Percentiles rank a stretch among this genome's conserved stretches.
Conservation (phyloP, 2,329 filamentous ascomycete species). For the Botrytis elliptica region DNA sequence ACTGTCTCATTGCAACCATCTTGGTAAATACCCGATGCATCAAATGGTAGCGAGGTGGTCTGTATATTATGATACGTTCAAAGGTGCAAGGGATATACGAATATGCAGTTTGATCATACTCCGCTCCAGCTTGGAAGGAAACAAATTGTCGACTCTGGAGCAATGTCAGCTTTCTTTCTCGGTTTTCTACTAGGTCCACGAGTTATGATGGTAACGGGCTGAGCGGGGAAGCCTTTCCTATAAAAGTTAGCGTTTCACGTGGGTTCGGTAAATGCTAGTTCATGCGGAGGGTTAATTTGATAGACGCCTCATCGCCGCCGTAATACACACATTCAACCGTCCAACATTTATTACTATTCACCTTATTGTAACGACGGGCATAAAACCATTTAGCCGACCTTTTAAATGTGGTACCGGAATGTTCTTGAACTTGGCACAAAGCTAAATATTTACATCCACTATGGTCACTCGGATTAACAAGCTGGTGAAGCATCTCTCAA, state of each 20-base stretch:
- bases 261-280: conserved; percentile 1
- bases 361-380: neutral
- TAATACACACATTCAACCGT: neutral
- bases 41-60: neutral
- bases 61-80: conserved; percentile 12
- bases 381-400: neutral
- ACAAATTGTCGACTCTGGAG: neutral
- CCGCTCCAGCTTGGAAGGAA: neutral
- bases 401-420: neutral
- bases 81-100: neutral
- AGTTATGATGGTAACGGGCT: neutral
- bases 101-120: neutral
- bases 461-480: neutral
- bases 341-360: neutral
- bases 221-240: neutral
- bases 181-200: neutral
- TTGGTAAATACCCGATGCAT: neutral
- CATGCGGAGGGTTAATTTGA: neutral
- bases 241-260: conserved; percentile 6
- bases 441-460: neutral
- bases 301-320: conserved; percentile 7
- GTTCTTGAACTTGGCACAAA: neutral
- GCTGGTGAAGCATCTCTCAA: neutral
- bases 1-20: conserved; percentile 9
- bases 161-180: neutral